Conservation (phyloP, 257 asterid species). For the Solanum pennellii region DNA sequence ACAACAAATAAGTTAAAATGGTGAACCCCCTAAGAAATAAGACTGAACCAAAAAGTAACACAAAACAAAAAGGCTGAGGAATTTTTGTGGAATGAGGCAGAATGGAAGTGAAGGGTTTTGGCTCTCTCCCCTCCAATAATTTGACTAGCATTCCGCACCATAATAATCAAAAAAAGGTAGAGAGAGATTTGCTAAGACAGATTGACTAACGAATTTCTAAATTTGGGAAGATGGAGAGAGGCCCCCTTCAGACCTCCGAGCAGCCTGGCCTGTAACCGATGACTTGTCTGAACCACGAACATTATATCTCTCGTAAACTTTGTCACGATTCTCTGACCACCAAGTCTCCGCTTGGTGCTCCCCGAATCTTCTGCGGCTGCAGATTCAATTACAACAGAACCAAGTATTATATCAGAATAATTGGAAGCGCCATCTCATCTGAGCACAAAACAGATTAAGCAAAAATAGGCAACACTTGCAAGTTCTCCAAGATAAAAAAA, state of each 20-base stretch:
- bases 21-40: background rate
- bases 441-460: background rate
- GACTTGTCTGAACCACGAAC: constrained; percentile 85
- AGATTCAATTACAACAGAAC: background rate
- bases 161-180: background rate
- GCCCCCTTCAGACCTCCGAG: constrained; percentile 66
- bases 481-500: background rate
- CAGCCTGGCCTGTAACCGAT: constrained; percentile 57
- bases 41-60: background rate
- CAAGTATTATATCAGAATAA: background rate
- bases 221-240: constrained; percentile 67
- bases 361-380: constrained; percentile 91
- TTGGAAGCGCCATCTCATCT: background rate
- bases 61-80: background rate
- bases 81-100: background rate
- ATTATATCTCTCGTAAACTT: constrained; percentile 70
- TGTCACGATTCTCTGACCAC: constrained; percentile 99
- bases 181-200: background rate
- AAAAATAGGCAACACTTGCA: background rate
- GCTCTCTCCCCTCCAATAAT: background rate
- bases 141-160: constrained; percentile 1
- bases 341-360: constrained; percentile 98
- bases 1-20: background rate
- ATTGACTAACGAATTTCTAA: constrained; percentile 18
- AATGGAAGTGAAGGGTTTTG: background rate